Base-by-base conservation (phyloP, 1,139 yeast species). In the Nakaseomyces bracarensis region DNA sequence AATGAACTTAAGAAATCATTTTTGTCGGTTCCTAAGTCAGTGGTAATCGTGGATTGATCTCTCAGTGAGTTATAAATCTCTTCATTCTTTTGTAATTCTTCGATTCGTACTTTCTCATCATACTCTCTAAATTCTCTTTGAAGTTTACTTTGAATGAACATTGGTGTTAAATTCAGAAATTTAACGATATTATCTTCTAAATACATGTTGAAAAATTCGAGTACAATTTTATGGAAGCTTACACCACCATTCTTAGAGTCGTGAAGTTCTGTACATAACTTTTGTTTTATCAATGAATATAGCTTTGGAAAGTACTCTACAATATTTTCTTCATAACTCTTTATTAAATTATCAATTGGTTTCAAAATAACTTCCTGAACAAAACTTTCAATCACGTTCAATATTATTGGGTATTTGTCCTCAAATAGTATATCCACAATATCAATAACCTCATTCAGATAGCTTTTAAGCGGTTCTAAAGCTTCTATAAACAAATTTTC, bases 341-440 rank as follows among this genome's bases (percentile, higher is more conserved):
- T 35, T n/a, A 40, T 9, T 14, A 40, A n/a, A 21, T 36, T 27
- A 13, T 40, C 34, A 8, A 66, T 51, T 20, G 60, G 53, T 8
- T 49, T 54, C 8, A 73, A 58, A 40, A 73, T 72, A 45, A 72
- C 76, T 34, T 74, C 64, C 48, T 76, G 78, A 41, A 79, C 78
- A 3, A 72, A 67, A 4, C 66, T 68, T 39, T 67, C 69, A 30
- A 60, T 51, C 42, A 62, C 66, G 33, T 58, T 55, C 51, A 54
- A 53, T 55, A 57, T 66, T 45, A 56, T 60, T 4, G 61, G 69
- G 40, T 65, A 54, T 34, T 58, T 60, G 25, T 60, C 60, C 9
- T 52, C 57, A 51, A 66, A 66, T 13, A 66, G 47, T 3, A 41
- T 46, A 43, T 66, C 69, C 4, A 61, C 63, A 10, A 64, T 46